These are phyloP conservation scores for Fomitopsis schrenkii DNA, from an alignment of 1,284 basidiomycete species.

Conservation along the genomic window DNA sequence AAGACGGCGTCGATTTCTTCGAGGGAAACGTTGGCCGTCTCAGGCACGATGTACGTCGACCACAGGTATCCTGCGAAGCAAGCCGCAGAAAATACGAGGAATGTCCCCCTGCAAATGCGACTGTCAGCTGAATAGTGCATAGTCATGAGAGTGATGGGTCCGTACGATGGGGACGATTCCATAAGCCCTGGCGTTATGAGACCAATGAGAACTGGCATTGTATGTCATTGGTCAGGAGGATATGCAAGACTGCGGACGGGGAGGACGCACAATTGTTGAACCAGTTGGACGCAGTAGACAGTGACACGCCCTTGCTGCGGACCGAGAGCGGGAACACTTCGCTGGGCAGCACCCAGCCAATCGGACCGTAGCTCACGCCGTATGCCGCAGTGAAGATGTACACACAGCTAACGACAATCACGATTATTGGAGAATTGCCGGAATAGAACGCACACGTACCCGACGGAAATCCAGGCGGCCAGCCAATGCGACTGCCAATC, in stretches of 20 bases:
- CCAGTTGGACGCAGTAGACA: constrained; percentile 87
- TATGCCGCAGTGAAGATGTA: constrained; percentile 82
- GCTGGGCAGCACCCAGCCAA: constrained; percentile 79
- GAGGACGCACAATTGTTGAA: constrained; percentile 63
- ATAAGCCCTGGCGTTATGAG: constrained; percentile 75
- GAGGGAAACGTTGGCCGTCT: constrained; percentile 71
- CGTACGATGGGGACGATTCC: constrained; percentile 56
- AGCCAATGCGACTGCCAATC: constrained; percentile 52
- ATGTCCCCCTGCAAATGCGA: constrained; percentile 49
- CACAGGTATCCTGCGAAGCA: constrained; percentile 65
- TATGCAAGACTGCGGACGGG: constrained; percentile 12
- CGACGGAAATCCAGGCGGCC: constrained; percentile 66
- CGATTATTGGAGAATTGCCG: neutral
- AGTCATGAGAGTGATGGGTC: constrained; percentile 5
- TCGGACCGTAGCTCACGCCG: constrained; percentile 80
- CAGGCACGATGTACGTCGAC: constrained; percentile 66
- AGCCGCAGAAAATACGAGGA: constrained; percentile 60
- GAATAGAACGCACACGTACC: constrained; percentile 32
- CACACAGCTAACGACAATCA: constrained; percentile 43
- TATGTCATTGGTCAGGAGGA: neutral
- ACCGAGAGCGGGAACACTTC: constrained; percentile 88
- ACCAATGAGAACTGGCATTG: constrained; percentile 65
- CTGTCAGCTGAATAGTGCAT: neutral
- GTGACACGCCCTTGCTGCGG: constrained; percentile 77
- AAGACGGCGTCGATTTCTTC: constrained; percentile 77